Evolutionary conservation across 2,329 filamentous ascomycete species (phyloP).

Genomic region (Pseudocercospora pini-densiflorae): DNA sequence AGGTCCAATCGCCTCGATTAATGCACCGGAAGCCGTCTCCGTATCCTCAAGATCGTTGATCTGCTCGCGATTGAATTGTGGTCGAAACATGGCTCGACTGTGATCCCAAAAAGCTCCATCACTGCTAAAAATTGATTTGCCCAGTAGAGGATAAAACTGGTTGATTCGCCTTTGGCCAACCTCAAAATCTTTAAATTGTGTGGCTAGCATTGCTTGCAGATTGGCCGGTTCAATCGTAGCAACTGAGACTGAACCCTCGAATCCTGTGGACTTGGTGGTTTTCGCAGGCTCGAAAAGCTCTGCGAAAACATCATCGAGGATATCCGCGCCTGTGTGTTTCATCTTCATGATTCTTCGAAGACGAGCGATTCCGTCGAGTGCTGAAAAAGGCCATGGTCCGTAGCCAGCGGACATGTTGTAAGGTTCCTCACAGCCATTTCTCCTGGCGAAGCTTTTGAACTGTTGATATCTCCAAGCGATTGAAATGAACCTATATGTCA

Average conservation of each 20-base stretch:
- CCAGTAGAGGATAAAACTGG: conserved; percentile 33
- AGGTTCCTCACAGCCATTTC: conserved; percentile 20
- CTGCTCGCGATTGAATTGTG: conserved; percentile 38
- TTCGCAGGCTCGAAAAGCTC: conserved; percentile 12
- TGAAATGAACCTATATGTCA: conserved; percentile 4
- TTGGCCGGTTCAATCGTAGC: conserved; percentile 52
- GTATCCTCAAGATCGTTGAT: conserved; percentile 40
- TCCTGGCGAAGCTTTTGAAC: conserved; percentile 18
- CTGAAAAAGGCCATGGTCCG: conserved; percentile 17
- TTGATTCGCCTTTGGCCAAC: conserved; percentile 28
- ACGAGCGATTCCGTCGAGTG: conserved; percentile 1
- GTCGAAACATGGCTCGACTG: conserved; percentile 36
- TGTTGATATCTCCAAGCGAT: neutral
- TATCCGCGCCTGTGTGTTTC: conserved; percentile 15
- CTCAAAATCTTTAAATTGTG: conserved; percentile 56
- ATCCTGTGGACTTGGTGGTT: conserved; percentile 11
- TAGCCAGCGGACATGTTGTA: conserved; percentile 4
- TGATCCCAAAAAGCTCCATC: conserved; percentile 39
- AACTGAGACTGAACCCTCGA: conserved; percentile 18
- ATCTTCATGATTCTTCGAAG: conserved; percentile 7
- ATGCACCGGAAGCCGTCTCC: conserved; percentile 24
- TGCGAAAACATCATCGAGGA: conserved; percentile 21
- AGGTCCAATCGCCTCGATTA: conserved; percentile 42
- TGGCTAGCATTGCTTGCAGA: conserved; percentile 58
- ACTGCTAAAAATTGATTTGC: conserved; percentile 37